Percentiles rank a stretch among this genome's conserved stretches.
phyloP scores from a whole-genome alignment of 139 green algal genomes.

The Mesotaenium endlicherianum region DNA sequence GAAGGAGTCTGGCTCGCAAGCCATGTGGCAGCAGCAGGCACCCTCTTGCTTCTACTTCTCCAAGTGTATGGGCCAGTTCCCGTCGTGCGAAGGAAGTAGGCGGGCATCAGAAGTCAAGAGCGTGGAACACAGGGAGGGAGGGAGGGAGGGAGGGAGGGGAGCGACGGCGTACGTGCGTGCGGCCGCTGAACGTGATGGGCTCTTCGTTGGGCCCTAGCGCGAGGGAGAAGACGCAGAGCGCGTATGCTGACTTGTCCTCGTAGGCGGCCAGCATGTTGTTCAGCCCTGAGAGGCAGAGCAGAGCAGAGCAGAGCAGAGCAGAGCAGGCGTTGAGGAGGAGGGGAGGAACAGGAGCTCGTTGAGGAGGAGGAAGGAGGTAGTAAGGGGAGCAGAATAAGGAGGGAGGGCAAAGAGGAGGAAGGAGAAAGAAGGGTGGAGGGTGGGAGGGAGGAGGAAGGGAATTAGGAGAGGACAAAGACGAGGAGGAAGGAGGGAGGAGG shows the following conservation, averaged over 20 bases:
- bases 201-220: slow-evolving; percentile 63
- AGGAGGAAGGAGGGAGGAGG: background rate
- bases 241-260: slow-evolving; percentile 76
- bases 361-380: too few species aligned
- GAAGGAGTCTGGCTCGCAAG: too few species aligned
- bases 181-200: slow-evolving; percentile 82
- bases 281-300: slow-evolving; percentile 32
- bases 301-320: too few species aligned
- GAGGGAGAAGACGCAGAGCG: slow-evolving; percentile 95
- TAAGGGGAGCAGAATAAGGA: background rate
- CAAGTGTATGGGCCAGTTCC: too few species aligned
- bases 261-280: slow-evolving; percentile 46
- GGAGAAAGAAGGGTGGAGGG: background rate
- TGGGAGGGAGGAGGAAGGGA: background rate
- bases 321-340: too few species aligned
- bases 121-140: too few species aligned
- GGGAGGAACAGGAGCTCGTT: too few species aligned
- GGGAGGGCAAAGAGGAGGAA: background rate
- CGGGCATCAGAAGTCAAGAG: too few species aligned
- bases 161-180: slow-evolving; percentile 59
- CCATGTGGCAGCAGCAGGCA: too few species aligned
- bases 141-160: too few species aligned
- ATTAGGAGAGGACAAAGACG: background rate
- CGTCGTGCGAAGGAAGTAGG: too few species aligned
- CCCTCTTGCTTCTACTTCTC: too few species aligned